These are phyloP conservation scores for Metschnikowia peoriensis DNA, from an alignment of 805 yeast species.

Conservation along the genomic window DNA sequence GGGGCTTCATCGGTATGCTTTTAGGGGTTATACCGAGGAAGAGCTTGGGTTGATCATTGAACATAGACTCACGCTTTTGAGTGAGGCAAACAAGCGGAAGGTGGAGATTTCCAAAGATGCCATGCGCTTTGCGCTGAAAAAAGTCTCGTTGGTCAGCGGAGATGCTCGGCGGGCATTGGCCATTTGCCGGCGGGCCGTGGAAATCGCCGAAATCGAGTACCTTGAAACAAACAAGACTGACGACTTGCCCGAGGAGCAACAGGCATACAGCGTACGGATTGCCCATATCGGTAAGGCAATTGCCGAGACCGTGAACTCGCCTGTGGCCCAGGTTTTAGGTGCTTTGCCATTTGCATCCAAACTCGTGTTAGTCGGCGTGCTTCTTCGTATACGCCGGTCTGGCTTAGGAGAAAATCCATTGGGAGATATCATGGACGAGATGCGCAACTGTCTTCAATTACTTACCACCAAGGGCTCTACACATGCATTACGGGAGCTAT, in stretches of 20 bases:
- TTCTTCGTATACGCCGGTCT: conserved; percentile 61
- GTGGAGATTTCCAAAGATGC: conserved; percentile 65
- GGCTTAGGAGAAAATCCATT: conserved; percentile 69
- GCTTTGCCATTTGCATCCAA: conserved; percentile 68
- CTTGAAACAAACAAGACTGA: conserved; percentile 26
- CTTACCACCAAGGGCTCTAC: conserved; percentile 30
- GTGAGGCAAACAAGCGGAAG: conserved; percentile 36
- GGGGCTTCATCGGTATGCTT: conserved; percentile 83
- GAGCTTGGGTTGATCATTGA: conserved; percentile 75
- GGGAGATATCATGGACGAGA: conserved; percentile 79
- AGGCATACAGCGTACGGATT: conserved; percentile 58
- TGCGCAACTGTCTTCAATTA: conserved; percentile 50
- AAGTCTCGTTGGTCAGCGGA: conserved; percentile 94
- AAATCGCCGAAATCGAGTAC: conserved; percentile 71
- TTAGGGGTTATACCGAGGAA: conserved; percentile 81
- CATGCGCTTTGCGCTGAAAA: conserved; percentile 85
- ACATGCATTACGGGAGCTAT: conserved; percentile 18
- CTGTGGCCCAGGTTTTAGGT: conserved; percentile 56
- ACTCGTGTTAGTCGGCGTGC: conserved; percentile 64
- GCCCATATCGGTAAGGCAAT: conserved; percentile 77
- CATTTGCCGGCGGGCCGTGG: conserved; percentile 86
- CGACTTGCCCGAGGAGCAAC: conserved; percentile 27
- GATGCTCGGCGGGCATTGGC: conserved; percentile 93
- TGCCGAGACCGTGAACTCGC: conserved; percentile 73
- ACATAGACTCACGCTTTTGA: conserved; percentile 56